phyloP scores from a whole-genome alignment of 139 green algal genomes.

The Astrephomene gubernaculifera region DNA sequence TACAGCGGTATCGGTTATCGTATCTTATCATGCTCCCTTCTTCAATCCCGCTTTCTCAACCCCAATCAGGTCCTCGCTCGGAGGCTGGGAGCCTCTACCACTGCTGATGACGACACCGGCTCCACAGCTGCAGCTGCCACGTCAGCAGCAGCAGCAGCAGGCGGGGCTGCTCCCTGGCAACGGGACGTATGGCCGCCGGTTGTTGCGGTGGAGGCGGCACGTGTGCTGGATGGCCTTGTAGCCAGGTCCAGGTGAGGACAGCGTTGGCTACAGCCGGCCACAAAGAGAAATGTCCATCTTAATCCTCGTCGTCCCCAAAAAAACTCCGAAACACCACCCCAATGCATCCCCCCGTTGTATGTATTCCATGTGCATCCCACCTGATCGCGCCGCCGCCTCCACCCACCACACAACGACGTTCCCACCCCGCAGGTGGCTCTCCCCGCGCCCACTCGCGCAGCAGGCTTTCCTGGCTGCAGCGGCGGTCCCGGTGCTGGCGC shows the following conservation, averaged over 20 bases:
- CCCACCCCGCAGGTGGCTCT: constrained; percentile 18
- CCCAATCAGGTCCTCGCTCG: too few species aligned
- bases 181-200: constrained; percentile 21
- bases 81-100: too few species aligned
- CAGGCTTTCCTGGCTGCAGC: not conserved
- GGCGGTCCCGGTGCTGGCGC: constrained; percentile 8
- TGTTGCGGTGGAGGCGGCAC: not conserved
- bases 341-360: too few species aligned
- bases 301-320: not conserved
- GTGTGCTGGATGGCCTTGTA: constrained; percentile 10
- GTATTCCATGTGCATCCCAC: too few species aligned
- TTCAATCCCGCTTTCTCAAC: too few species aligned
- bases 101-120: not conserved
- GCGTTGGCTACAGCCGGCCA: not conserved
- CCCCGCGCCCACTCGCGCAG: not conserved
- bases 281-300: not conserved
- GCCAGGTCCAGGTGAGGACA: constrained; percentile 2
- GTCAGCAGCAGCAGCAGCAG: not conserved
- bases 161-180: not conserved
- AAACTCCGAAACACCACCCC: too few species aligned
- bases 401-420: not conserved
- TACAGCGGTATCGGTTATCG: too few species aligned
- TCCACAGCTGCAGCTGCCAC: not conserved
- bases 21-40: too few species aligned
- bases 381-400: not conserved